Conservation (phyloP, 345 rosid genomes). For the Populus nigra region DNA sequence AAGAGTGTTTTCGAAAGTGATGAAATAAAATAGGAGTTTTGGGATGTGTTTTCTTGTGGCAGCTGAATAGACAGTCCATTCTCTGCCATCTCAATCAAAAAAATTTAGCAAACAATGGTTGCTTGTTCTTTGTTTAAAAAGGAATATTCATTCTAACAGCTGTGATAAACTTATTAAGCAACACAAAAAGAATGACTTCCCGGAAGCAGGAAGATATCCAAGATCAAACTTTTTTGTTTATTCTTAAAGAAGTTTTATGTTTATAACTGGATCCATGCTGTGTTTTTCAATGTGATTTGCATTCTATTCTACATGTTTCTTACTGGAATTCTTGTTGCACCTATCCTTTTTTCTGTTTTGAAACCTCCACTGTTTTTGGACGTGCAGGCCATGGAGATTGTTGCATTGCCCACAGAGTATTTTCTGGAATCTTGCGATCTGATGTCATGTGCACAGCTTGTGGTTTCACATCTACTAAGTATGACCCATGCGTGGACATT, state of each 20-base stretch:
- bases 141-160: too few species aligned
- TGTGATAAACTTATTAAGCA: background rate
- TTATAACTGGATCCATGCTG: background rate
- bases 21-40: background rate
- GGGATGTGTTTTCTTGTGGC: background rate
- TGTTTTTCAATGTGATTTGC: background rate
- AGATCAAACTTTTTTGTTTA: background rate
- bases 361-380: slow-evolving; percentile 17
- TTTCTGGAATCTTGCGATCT: slow-evolving; percentile 87
- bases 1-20: background rate
- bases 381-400: slow-evolving; percentile 72
- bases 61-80: background rate
- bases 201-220: background rate
- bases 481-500: slow-evolving; percentile 87
- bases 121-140: too few species aligned
- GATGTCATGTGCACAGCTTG: slow-evolving; percentile 85
- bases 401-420: slow-evolving; percentile 82
- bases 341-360: background rate
- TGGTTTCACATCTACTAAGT: slow-evolving; percentile 85
- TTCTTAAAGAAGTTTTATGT: too few species aligned
- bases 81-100: background rate
- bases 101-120: too few species aligned
- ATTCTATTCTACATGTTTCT: background rate
- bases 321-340: too few species aligned
- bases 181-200: too few species aligned